A percentile compares a stretch with the other conserved stretches of the same genome.
These are phyloP conservation scores for Escovopsis sp. DNA, from an alignment of 2,329 filamentous ascomycete species.

Conservation along the genomic window DNA sequence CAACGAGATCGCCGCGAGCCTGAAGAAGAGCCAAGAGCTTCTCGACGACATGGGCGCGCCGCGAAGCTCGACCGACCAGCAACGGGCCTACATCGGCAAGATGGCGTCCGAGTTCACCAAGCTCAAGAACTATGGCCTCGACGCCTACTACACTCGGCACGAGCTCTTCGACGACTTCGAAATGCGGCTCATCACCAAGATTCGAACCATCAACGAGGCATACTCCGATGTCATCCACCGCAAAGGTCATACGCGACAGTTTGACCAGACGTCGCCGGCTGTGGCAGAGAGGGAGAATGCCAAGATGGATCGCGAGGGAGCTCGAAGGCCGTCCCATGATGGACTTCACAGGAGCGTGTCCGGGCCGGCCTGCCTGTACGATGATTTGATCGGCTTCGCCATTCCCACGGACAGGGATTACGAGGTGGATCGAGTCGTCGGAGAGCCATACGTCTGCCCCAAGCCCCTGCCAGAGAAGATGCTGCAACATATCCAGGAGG, in stretches of 20 bases:
- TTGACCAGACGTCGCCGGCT: background rate
- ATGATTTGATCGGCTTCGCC: background rate
- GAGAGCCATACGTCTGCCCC: conserved; percentile 8
- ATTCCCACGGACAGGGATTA: conserved; percentile 1
- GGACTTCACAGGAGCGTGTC: background rate
- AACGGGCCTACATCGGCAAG: conserved; percentile 20
- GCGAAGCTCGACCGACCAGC: conserved; percentile 12
- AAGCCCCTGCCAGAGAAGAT: conserved; percentile 17
- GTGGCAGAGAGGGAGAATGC: background rate
- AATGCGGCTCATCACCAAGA: conserved; percentile 22
- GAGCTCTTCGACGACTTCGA: conserved; percentile 14
- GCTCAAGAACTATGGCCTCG: conserved; percentile 16
- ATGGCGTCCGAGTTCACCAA: conserved; percentile 17
- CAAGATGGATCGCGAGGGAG: too few species aligned
- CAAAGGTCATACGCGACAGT: conserved; percentile 8
- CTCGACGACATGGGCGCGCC: conserved; percentile 18
- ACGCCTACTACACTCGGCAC: conserved; percentile 20
- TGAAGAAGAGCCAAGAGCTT: conserved; percentile 3
- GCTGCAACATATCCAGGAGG: conserved; percentile 19
- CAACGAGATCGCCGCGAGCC: conserved; percentile 11
- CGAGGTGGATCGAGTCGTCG: conserved; percentile 2
- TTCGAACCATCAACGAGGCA: conserved; percentile 21
- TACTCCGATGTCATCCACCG: conserved; percentile 17
- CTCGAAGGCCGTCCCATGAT: too few species aligned
- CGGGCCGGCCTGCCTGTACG: background rate